Evolutionary conservation across 2,329 filamentous ascomycete species (phyloP).

Genomic region (Fusarium pilosicola): DNA sequence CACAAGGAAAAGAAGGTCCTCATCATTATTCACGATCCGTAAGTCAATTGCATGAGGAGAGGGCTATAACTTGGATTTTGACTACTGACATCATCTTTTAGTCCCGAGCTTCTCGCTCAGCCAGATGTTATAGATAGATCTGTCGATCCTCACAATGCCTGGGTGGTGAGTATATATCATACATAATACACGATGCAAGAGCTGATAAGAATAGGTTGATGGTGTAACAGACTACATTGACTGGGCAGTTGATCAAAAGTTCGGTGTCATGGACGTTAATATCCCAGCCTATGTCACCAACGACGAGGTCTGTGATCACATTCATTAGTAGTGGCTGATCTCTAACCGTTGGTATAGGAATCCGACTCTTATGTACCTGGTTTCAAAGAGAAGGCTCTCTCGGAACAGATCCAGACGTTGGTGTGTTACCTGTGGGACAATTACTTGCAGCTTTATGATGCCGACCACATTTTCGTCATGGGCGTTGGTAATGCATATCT

Average conservation of each 20-base stretch:
- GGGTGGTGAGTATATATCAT: conserved; percentile 72
- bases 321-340: neutral
- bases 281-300: conserved; percentile 80
- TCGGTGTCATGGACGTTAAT: conserved; percentile 91
- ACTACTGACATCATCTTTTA: conserved; percentile 28
- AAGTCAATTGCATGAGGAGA: conserved; percentile 50
- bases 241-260: conserved; percentile 81
- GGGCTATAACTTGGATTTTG: neutral
- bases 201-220: conserved; percentile 72
- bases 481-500: conserved; percentile 91
- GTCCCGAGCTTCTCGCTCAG: conserved; percentile 76
- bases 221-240: conserved; percentile 81
- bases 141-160: conserved; percentile 85
- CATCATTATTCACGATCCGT: conserved; percentile 92
- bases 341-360: conserved; percentile 51
- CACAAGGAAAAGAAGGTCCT: conserved; percentile 74
- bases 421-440: conserved; percentile 96
- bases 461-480: conserved; percentile 82
- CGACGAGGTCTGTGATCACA: conserved; percentile 60
- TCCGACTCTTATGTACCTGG: conserved; percentile 58
- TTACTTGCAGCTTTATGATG: conserved; percentile 82
- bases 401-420: conserved; percentile 75
- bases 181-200: neutral
- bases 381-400: conserved; percentile 58
- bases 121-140: conserved; percentile 76